Base-by-base conservation (phyloP, 2,329 filamentous ascomycete species). In the Cladophialophora immunda region DNA sequence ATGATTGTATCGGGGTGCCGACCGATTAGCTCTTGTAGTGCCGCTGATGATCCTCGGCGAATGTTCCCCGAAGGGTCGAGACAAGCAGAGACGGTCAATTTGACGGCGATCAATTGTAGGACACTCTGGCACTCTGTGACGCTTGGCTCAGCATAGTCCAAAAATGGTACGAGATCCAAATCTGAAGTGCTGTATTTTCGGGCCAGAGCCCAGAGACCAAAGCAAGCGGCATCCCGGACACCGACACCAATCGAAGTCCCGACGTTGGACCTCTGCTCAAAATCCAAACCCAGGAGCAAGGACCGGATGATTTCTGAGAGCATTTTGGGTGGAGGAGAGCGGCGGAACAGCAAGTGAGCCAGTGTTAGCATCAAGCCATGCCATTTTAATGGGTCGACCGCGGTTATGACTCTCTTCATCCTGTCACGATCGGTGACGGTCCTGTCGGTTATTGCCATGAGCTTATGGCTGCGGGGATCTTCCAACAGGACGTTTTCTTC, bases 11-110 rank as follows among this genome's bases (percentile, higher is more conserved):
- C 90, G 0, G 95, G 94, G 78, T 99, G 94, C 9, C 95, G 89
- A 11, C 95, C 95, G 66, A 98, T 91, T 15, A 99, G 84, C 76
- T 99, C 95, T 76, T 99, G 95, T 41, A 99, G 81, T 1, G 95
- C 95, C 52, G 95, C 95, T 29, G 95, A 98, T 32, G 94, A 90
- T 3, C 94, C 95, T 71, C 95, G 88, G 60, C 95, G 87, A 72
- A 99, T 97, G 73, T 99, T 99, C 3, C 95, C 95, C 11, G 92
- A 90, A 1, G 94, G 90, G 75, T 99, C 95, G 6, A 97, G 84
- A 69, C 90, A 95, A 5, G 92, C 93, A 1, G 92, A 88, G 13
- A 91, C 87, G 0, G 97, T 87, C 15, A 99, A 84, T 73, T 97
- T 90, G 0, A 90, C 90, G 0, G 92, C 94, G 9, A 99, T 82